Percentiles rank a stretch among this genome's conserved stretches.
Evolutionary conservation across 495 filamentous ascomycete genomes (phyloP).

Genomic region (Talaromyces ruber): DNA sequence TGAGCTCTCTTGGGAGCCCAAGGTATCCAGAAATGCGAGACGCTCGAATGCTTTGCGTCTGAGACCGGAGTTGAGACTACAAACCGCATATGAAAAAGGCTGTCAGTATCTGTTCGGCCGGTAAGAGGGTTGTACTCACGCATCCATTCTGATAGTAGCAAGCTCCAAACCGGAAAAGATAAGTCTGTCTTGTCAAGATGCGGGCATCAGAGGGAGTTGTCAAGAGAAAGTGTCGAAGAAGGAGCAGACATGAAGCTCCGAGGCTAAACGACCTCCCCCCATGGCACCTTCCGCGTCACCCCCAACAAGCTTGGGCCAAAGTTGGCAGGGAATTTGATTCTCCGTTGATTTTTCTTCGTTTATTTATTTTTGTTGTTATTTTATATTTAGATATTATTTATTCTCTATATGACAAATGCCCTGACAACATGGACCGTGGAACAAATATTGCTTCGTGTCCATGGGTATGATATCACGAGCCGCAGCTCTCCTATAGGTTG

Average conservation of each 20-base stretch:
- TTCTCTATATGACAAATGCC: background rate
- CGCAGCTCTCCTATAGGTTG: background rate
- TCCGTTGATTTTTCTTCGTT: background rate
- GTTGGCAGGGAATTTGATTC: background rate
- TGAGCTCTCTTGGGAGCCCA: background rate
- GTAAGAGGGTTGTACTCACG: background rate
- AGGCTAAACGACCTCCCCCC: background rate
- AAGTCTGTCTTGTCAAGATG: background rate
- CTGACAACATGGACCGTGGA: background rate
- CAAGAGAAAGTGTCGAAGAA: background rate
- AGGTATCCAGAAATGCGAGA: slow-evolving; percentile 45
- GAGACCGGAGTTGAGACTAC: slow-evolving; percentile 35
- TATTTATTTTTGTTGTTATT: background rate
- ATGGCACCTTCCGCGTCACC: background rate
- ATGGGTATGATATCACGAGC: background rate
- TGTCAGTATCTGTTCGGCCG: background rate
- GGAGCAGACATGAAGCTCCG: background rate
- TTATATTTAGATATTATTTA: background rate
- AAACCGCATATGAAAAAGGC: background rate
- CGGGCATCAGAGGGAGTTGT: background rate
- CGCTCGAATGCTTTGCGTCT: slow-evolving; percentile 61
- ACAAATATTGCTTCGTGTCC: background rate
- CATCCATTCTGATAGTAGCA: slow-evolving; percentile 3
- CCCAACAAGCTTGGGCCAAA: background rate
- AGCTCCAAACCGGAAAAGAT: background rate